phyloP scores from a whole-genome alignment of 2,329 filamentous ascomycete genomes.

The Malbranchea cinnamomea region DNA sequence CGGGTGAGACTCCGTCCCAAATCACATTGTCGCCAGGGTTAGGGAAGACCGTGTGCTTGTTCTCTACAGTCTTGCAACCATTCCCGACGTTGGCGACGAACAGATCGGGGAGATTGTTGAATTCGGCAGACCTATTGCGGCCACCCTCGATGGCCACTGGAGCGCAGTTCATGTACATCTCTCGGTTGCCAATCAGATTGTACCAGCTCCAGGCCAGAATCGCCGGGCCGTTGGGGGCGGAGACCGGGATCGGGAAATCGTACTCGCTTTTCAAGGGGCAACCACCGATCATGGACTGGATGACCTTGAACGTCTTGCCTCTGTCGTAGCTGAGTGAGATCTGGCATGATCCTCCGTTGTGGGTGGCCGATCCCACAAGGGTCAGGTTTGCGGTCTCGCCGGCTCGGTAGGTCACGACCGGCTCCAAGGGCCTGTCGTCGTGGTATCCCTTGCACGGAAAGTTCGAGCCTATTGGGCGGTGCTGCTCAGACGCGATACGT shows the following conservation, averaged over 20 bases:
- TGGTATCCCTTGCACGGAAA: conserved; percentile 65
- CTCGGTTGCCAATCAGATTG: conserved; percentile 39
- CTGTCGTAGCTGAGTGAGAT: conserved; percentile 59
- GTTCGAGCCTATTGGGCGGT: conserved; percentile 35
- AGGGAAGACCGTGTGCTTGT: conserved; percentile 5
- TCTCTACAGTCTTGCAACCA: conserved; percentile 5
- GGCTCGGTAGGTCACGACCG: conserved; percentile 46
- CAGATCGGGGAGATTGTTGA: conserved; percentile 6
- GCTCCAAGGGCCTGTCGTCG: conserved; percentile 32
- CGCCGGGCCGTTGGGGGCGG: conserved; percentile 45
- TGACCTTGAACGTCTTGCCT: conserved; percentile 54
- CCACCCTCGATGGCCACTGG: conserved; percentile 43
- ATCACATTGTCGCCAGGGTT: conserved; percentile 5
- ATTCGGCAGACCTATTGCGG: neutral
- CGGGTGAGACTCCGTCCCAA: conserved; percentile 1
- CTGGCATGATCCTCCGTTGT: conserved; percentile 64
- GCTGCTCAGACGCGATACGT: neutral
- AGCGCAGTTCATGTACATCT: conserved; percentile 70
- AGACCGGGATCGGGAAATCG: conserved; percentile 50
- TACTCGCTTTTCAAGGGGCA: conserved; percentile 41
- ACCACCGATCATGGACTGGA: conserved; percentile 46
- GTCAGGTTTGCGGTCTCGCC: conserved; percentile 50
- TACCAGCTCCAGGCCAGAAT: conserved; percentile 67
- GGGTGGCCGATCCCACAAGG: conserved; percentile 46
- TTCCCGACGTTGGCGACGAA: conserved; percentile 8